phyloP scores from a whole-genome alignment of 805 yeast species.

The Pichia cephalocereana region DNA sequence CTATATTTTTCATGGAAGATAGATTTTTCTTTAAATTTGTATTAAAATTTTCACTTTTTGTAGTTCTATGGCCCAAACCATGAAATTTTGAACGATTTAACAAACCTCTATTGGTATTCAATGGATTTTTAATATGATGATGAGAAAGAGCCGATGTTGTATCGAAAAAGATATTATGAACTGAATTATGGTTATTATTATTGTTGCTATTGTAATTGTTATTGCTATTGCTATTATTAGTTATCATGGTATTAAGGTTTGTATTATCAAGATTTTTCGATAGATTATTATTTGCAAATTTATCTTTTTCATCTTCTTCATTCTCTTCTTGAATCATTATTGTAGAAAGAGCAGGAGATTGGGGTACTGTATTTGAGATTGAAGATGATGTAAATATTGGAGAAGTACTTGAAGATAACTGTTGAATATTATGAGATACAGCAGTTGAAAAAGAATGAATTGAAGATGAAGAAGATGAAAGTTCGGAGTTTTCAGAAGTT shows the following conservation, averaged over 20 bases:
- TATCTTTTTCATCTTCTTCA: background rate
- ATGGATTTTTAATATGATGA: background rate
- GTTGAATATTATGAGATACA: background rate
- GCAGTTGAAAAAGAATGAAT: background rate
- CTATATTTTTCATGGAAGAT: background rate
- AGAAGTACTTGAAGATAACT: background rate
- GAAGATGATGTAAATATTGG: background rate
- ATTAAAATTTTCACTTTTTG: constrained; percentile 9
- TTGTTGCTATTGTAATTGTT: background rate
- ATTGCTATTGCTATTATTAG: background rate
- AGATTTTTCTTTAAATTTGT: constrained; percentile 1
- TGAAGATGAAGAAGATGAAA: background rate
- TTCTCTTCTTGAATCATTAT: constrained; percentile 1
- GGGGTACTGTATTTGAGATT: background rate
- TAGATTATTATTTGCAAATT: no score
- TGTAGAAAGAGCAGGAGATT: background rate
- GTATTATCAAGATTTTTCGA: background rate
- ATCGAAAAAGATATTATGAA: background rate
- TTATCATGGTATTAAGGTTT: no score
- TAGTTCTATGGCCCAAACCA: constrained; percentile 8
- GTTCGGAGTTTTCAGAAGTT: constrained; percentile 2
- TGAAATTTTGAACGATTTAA: constrained; percentile 4
- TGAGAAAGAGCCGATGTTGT: background rate
- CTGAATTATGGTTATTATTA: background rate
- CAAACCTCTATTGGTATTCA: background rate